Evolutionary conservation across 768 basidiomycete species (phyloP).

Genomic region (Lactifluus hygrophoroides): DNA sequence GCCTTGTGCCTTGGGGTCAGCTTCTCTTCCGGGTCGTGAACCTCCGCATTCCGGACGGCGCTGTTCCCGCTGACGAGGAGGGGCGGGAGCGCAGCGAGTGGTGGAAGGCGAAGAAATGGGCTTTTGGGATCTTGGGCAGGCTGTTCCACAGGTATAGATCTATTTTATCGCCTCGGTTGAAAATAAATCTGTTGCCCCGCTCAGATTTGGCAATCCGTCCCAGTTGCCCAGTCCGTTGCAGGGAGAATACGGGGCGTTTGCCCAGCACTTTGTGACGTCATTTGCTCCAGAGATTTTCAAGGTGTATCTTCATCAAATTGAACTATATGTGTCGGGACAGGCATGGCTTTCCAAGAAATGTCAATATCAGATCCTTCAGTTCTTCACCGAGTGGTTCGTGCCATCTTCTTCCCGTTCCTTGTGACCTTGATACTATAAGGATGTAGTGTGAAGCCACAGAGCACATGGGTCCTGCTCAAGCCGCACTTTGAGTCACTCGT

Average conservation of each 20-base stretch:
- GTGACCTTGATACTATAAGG: not conserved
- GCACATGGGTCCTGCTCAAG: conserved; percentile 84
- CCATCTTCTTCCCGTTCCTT: not conserved
- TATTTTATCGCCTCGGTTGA: not conserved
- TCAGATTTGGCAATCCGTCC: conserved; percentile 77
- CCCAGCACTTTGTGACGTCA: conserved; percentile 62
- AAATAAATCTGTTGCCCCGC: not conserved
- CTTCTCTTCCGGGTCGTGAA: conserved; percentile 77
- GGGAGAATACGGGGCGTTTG: conserved; percentile 59
- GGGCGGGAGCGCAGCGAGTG: conserved; percentile 73
- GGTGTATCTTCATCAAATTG: conserved; percentile 62
- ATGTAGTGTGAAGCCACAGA: conserved; percentile 78
- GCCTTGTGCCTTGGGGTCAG: conserved; percentile 81
- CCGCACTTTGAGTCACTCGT: conserved; percentile 74
- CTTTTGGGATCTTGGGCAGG: conserved; percentile 68
- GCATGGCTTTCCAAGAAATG: conserved; percentile 78
- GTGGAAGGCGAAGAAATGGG: conserved; percentile 95
- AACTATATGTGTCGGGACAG: conserved; percentile 64
- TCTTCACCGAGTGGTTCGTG: conserved; percentile 80
- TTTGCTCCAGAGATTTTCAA: conserved; percentile 87
- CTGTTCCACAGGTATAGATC: conserved; percentile 59
- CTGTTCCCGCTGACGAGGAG: conserved; percentile 62
- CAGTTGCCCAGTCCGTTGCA: conserved; percentile 71
- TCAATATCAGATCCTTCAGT: conserved; percentile 75
- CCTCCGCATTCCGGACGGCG: conserved; percentile 53